phyloP scores from a whole-genome alignment of 2,329 filamentous ascomycete genomes.

The Xylariaceae sp. region DNA sequence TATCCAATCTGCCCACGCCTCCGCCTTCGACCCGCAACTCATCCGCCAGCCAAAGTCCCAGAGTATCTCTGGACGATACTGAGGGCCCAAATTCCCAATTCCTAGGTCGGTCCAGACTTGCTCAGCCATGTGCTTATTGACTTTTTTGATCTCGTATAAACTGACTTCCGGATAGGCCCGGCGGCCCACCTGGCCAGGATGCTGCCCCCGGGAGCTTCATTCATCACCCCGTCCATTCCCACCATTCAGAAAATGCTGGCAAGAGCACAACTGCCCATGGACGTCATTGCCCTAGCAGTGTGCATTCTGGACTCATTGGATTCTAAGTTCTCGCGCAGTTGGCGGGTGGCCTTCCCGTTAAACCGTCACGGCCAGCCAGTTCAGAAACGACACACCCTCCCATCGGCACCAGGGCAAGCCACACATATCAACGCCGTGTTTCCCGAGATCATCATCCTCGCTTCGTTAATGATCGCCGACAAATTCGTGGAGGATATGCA shows the following conservation, averaged over 20 bases:
- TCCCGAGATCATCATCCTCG: conserved; percentile 61
- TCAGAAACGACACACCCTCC: conserved; percentile 44
- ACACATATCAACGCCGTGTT: conserved; percentile 57
- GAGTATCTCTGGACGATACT: conserved; percentile 41
- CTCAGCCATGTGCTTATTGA: conserved; percentile 12
- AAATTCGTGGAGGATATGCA: conserved; percentile 62
- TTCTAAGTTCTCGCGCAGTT: conserved; percentile 57
- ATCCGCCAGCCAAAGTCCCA: conserved; percentile 43
- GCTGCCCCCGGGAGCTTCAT: conserved; percentile 59
- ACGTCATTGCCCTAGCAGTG: conserved; percentile 60
- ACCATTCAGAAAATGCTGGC: conserved; percentile 58
- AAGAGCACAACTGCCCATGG: conserved; percentile 54
- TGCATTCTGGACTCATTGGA: conserved; percentile 64
- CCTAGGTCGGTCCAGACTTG: conserved; percentile 35
- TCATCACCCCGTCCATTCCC: conserved; percentile 53
- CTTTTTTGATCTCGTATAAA: conserved; percentile 11
- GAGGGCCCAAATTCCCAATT: conserved; percentile 42
- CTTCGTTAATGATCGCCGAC: conserved; percentile 58
- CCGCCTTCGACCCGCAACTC: conserved; percentile 52
- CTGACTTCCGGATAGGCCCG: conserved; percentile 45
- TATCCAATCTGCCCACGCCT: conserved; percentile 65
- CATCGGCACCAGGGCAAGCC: conserved; percentile 33
- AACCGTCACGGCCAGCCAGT: conserved; percentile 24
- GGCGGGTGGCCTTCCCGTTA: conserved; percentile 57
- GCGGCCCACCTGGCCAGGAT: conserved; percentile 64